Base-by-base conservation (phyloP, 495 filamentous ascomycete genomes). In the Trichoderma erinaceum region DNA sequence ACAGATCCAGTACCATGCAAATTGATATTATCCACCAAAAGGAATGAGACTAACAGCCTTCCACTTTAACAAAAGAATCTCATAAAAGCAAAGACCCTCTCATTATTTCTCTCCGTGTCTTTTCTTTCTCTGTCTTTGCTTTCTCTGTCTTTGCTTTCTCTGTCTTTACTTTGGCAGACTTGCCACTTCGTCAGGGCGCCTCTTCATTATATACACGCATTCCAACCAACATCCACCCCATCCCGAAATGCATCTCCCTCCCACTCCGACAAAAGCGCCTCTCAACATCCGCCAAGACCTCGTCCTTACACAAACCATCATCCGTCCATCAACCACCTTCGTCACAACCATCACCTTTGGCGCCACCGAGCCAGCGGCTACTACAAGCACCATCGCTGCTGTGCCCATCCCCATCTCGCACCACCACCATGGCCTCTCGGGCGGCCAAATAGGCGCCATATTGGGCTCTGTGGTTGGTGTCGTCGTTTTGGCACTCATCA, bases 391-490 rank as follows among this genome's bases (percentile, higher is more conserved):
- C 18, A 69, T 65, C 16, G 71, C 25, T 13, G n/a, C 50, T 27
- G 25, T 61, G 25, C 56, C 56, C n/a, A 4, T 61, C 11, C 56
- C 56, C 23, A 25, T 32, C 2, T 12, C 56, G 2, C 21, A 25
- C 65, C 44, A 46, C 65, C n/a, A 46, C 65, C n/a, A 66, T 50
- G 65, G 65, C 23, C 65, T 66, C 15, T 41, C 65, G 0, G 27
- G 44, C 8, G 65, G 41, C 21, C 43, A 66, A 13, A 50, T 50
- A n/a, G 65, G 65, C 21, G 65, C 65, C 21, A 66, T 66, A 10
- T 21, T 50, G 41, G 65, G 65, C 65, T 66, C 65, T 11, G 44
- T 66, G 18, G 65, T 66, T 15, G 65, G 65, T 23, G 16, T 46
- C 21, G 44, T 48, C 25, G 43, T 44, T 21, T 21, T 66, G 6